These are phyloP conservation scores for Psilocybe cubensis DNA, from an alignment of 768 basidiomycete species.

Conservation along the genomic window DNA sequence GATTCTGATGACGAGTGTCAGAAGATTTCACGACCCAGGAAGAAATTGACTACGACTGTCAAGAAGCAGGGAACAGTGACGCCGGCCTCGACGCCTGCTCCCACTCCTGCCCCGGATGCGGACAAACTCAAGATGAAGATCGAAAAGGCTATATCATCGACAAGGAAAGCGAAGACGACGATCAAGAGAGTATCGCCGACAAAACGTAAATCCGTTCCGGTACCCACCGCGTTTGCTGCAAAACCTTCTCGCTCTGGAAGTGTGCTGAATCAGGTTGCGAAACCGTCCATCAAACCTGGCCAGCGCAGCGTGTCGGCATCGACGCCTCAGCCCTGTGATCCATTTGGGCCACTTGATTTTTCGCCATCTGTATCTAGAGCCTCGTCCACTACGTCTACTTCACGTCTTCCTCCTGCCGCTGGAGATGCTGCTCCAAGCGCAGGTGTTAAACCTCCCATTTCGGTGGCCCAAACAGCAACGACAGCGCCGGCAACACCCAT, in stretches of 20 bases:
- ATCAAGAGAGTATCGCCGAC: slow-evolving; percentile 10
- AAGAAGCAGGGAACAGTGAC: background rate
- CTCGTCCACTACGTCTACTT: too few species aligned
- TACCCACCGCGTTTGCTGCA: background rate
- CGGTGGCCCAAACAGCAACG: too few species aligned
- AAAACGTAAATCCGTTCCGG: background rate
- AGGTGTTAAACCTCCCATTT: too few species aligned
- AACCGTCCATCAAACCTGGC: background rate
- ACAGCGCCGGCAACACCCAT: too few species aligned
- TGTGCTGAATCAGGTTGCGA: background rate
- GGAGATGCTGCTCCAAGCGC: too few species aligned
- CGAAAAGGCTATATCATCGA: background rate
- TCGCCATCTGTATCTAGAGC: too few species aligned
- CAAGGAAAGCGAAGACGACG: slow-evolving; percentile 15
- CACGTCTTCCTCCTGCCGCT: too few species aligned
- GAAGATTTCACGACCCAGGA: background rate
- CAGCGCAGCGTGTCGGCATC: background rate
- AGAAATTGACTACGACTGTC: background rate
- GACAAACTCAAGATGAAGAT: background rate
- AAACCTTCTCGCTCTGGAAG: background rate
- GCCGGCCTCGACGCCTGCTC: background rate
- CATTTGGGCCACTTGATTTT: too few species aligned
- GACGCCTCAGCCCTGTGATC: too few species aligned
- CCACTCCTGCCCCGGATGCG: too few species aligned
- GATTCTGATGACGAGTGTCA: background rate